Evolutionary conservation across 352 stramenopile genomes (phyloP).

Genomic region (Phytophthora meadii): DNA sequence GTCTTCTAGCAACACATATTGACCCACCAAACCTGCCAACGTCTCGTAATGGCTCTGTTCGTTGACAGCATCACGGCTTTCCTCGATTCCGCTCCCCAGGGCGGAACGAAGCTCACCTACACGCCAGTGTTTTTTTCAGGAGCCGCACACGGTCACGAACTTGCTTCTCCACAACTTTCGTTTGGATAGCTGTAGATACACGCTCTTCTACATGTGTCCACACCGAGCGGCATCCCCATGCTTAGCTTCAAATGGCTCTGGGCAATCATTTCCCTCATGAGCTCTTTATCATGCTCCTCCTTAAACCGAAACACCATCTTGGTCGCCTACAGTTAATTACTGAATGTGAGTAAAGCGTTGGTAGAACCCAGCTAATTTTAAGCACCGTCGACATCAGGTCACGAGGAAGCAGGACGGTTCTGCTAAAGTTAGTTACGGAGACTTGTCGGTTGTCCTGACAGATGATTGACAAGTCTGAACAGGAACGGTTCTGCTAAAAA

Average conservation of each 20-base stretch:
- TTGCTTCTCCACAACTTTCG: too few relatives aligned
- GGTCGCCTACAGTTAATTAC: neutral
- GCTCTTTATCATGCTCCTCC: constrained; percentile 18
- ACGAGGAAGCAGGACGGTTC: neutral
- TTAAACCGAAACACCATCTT: constrained; percentile 12
- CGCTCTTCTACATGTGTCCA: too few relatives aligned
- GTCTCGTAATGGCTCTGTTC: neutral
- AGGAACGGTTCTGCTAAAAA: too few relatives aligned
- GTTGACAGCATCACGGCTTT: neutral
- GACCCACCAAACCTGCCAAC: too few relatives aligned
- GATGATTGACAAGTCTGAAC: too few relatives aligned
- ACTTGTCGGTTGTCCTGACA: neutral
- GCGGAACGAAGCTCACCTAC: constrained; percentile 2
- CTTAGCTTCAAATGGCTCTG: constrained; percentile 6
- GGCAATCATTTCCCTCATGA: constrained; percentile 14
- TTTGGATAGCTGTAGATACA: too few relatives aligned
- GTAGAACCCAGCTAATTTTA: neutral
- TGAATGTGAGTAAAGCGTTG: neutral
- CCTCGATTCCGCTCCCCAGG: constrained; percentile 8
- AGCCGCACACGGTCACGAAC: neutral
- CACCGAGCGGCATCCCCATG: constrained; percentile 3
- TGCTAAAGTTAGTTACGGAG: neutral
- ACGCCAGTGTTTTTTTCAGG: constrained; percentile 11
- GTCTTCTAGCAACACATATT: neutral
- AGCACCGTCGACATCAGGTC: neutral